Percentiles rank a stretch among this genome's conserved stretches.
Conservation (phyloP, 352 stramenopile species). For the Phytophthora fragariae region DNA sequence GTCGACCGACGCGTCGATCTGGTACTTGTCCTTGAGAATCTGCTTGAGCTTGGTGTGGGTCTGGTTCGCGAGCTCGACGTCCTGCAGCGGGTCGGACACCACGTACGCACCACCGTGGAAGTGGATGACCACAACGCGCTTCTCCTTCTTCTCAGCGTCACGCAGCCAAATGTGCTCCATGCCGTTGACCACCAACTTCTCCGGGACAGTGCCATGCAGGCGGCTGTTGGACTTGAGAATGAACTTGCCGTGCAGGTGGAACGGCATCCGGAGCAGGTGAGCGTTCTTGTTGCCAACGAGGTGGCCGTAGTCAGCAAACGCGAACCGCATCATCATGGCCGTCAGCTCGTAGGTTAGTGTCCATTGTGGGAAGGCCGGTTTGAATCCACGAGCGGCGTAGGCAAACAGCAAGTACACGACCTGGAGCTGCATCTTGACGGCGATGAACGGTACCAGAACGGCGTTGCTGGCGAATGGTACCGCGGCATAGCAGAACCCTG, state of each 20-base stretch:
- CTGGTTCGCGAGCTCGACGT: slow-evolving; percentile 20
- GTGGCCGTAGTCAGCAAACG: slow-evolving; percentile 8
- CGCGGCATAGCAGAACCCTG: too few relatives aligned
- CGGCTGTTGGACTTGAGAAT: slow-evolving; percentile 11
- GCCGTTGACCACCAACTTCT: slow-evolving; percentile 19
- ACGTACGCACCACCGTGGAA: slow-evolving; percentile 16
- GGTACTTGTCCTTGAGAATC: slow-evolving; percentile 23
- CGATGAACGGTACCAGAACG: too few relatives aligned
- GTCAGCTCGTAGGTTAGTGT: slow-evolving; percentile 19
- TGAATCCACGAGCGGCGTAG: slow-evolving; percentile 25
- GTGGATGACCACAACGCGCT: slow-evolving; percentile 20
- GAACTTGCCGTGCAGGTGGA: slow-evolving; percentile 10
- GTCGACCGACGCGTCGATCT: slow-evolving; percentile 20
- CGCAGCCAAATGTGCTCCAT: slow-evolving; percentile 24
- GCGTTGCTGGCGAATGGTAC: too few relatives aligned
- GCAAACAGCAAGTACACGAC: too few relatives aligned
- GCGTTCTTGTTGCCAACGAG: slow-evolving; percentile 15
- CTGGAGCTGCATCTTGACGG: too few relatives aligned
- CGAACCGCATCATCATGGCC: slow-evolving; percentile 15
- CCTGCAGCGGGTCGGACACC: slow-evolving; percentile 14
- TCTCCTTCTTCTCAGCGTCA: slow-evolving; percentile 11
- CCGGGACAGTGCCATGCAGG: slow-evolving; percentile 12
- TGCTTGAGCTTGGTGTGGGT: slow-evolving; percentile 25
- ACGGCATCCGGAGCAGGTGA: slow-evolving; percentile 3
- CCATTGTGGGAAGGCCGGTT: slow-evolving; percentile 23